Evolutionary conservation across 2,329 filamentous ascomycete species (phyloP), one percentile per base, ranked within the genome.

Genomic region (Epichloe amarillans): DNA sequence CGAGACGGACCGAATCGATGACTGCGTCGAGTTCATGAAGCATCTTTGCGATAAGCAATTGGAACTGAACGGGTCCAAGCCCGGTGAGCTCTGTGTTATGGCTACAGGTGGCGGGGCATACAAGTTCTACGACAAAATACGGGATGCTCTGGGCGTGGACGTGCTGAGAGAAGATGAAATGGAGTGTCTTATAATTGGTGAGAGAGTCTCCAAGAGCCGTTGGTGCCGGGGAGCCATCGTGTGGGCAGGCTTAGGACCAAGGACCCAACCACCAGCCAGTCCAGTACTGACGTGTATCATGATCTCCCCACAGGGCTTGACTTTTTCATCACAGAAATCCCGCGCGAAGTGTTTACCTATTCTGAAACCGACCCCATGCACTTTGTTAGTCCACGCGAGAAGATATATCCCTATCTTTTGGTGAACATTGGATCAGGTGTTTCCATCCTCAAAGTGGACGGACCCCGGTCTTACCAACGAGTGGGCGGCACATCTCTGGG

Each of bases 271-370:
- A n/a, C 39, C 47, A 19, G n/a, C n/a, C 11, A 35, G 14, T 21
- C n/a, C 11, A 35, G 14, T 21, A 48, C 47, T 23, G 10, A 17
- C 12, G 4, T 23, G 10, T 17, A 10, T 26, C 39, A 14, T 44
- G 14, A 15, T 26, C 35, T 1, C 23, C 7, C 6, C 6, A 54
- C 59, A 88, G 89, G 91, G 12, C 82, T 98, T 42, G 93, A 98
- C 66, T 98, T 97, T 97, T 97, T 98, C 74, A 97, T 97, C 63
- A 95, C 88, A 57, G 90, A 97, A 65, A 97, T 98, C 53, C 93
- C 93, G 19, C 82, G 86, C 58, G 93, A 98, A 69, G 91, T 98
- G 50, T 98, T 98, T 63, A 96, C 89, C 19, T 97, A 97, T 69
- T 90, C 86, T 64, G 91, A 95, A 65, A 79, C 80, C 36, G 84